Conservation (phyloP, 2,329 filamentous ascomycete species). For the Chrysoporthe puriensis region DNA sequence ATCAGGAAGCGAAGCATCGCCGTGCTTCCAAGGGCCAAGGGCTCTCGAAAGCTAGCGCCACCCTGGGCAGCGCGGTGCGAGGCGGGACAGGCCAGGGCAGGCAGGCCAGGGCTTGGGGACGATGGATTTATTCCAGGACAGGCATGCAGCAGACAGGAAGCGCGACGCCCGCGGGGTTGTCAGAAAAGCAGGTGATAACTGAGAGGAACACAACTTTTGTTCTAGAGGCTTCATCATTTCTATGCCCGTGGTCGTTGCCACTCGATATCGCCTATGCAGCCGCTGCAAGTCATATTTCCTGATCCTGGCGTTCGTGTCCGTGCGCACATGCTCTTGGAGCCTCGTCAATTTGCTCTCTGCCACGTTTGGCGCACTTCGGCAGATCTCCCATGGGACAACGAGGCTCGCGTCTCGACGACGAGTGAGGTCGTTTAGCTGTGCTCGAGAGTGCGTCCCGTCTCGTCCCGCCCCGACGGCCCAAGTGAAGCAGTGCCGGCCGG, state of each 20-base stretch:
- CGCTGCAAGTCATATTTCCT: background rate
- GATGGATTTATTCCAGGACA: background rate
- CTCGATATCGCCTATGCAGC: background rate
- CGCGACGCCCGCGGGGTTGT: background rate
- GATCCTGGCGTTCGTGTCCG: background rate
- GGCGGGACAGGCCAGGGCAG: background rate
- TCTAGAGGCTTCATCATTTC: background rate
- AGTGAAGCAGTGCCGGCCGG: conserved; percentile 1
- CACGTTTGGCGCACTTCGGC: background rate
- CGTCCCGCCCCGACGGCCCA: background rate
- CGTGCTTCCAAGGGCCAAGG: background rate
- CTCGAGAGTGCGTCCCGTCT: background rate
- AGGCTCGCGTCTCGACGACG: background rate
- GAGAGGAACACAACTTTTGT: background rate
- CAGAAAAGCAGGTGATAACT: background rate
- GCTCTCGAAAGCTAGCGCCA: background rate
- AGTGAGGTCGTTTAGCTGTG: background rate
- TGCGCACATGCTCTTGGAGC: background rate
- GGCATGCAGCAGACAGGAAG: conserved; percentile 3
- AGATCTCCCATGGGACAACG: background rate
- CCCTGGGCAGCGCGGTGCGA: background rate
- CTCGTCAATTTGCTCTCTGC: background rate
- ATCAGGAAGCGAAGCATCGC: background rate
- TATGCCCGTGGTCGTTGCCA: background rate
- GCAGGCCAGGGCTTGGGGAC: background rate